Evolutionary conservation across 2,329 filamentous ascomycete genomes (phyloP).

Genomic region (Aureobasidium sp.): DNA sequence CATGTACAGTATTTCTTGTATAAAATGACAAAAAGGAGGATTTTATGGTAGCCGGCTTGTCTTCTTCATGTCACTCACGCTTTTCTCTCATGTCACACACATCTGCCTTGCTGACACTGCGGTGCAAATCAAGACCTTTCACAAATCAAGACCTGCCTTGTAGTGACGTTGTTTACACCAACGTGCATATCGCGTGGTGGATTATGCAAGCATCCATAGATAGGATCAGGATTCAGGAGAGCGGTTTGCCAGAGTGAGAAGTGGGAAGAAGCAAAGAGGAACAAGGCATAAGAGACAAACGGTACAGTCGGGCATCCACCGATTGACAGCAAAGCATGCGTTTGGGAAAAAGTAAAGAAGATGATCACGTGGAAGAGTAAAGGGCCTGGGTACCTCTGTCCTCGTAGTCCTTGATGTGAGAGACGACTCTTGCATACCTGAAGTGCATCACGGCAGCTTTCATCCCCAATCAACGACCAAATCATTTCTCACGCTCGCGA

Average conservation of each 20-base stretch:
- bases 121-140: background rate
- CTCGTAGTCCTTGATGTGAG: background rate
- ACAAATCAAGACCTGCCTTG: background rate
- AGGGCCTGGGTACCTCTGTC: background rate
- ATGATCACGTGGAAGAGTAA: background rate
- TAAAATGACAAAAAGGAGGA: conserved; percentile 1
- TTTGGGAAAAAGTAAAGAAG: background rate
- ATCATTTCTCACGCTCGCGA: background rate
- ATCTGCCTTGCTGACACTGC: background rate
- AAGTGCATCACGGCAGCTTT: background rate
- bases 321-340: conserved; percentile 10
- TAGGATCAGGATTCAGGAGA: background rate
- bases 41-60: background rate
- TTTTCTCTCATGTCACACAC: background rate
- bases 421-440: background rate
- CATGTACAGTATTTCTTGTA: conserved; percentile 13
- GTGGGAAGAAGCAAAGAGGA: background rate
- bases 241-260: background rate
- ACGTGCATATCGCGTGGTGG: conserved; percentile 1
- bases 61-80: too few species aligned
- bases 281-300: background rate
- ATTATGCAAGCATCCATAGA: background rate
- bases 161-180: background rate
- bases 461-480: background rate
- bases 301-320: background rate